Evolutionary conservation across 2,329 filamentous ascomycete genomes (phyloP), one percentile per base, ranked within the genome.

Genomic region (Fusarium hainanense): DNA sequence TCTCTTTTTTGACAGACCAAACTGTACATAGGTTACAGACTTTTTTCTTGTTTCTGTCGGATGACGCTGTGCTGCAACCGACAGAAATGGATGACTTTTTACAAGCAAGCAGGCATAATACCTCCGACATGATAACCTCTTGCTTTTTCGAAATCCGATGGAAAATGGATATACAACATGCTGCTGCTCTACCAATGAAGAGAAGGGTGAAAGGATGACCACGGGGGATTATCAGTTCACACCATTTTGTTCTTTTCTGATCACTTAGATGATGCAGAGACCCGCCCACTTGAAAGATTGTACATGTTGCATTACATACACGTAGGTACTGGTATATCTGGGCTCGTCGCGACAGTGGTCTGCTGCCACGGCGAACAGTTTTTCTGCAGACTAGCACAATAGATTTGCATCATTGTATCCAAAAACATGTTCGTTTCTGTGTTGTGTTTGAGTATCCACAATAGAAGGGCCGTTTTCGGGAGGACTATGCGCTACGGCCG

Each of bases 71-170:
- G 52, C 42, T 44, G 30, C 64, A 54, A 34, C 52, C 54, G 51
- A 43, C 50, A 40, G 49, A 32, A 42, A 56, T n/a, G 46, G 46
- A 55, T 63, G 50, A 68, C 42, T 20, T 28, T 32, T 49, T 68
- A 70, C 64, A 50, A 66, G 50, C 67, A 70, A 68, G 63, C 37
- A 70, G 67, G 58, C 54, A 50, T 70, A 70, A 70, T 70, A 64
- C 41, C 58, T 47, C 63, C 18, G 25, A 43, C 41, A 41, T 41
- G 42, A 50, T 47, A 50, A 66, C 68, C 67, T 70, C 58, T 72
- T 70, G 61, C 46, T 47, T 40, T 57, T 66, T 65, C 62, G 61
- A 28, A 54, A 56, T 58, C 32, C 57, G 46, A 43, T 61, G 58
- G 59, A 41, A 43, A 49, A 57, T 69, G 57, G 62, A 47, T 32